Evolutionary conservation across 2,329 filamentous ascomycete genomes (phyloP), one percentile per base, ranked within the genome.

Genomic region (Helminthosporium solani): DNA sequence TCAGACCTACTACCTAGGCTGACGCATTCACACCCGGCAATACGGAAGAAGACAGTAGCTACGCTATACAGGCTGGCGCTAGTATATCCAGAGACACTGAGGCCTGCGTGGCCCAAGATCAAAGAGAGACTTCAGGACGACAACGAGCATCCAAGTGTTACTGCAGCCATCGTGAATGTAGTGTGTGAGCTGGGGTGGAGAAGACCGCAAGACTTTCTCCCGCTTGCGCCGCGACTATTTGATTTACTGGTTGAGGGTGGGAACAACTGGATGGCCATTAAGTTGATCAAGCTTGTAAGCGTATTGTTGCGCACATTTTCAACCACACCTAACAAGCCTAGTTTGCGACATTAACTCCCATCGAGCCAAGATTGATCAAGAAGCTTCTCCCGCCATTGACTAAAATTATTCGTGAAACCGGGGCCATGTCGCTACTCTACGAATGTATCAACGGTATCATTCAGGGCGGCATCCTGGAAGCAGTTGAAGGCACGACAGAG

Each of bases 191-290:
- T 99, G 31, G 92, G 92, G 5, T 96, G 92, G 89, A 83, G 94
- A 58, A 81, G 94, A 57, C 94, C 94, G 3, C 86, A 92, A 57
- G 94, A 99, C 70, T 97, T 97, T 60, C 76, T 99, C 23, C 89
- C 94, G 12, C 77, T 99, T 23, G 94, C 94, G 0, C 94, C 94
- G 7, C 81, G 94, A 47, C 73, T 99, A 20, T 99, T 97, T 61
- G 91, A 96, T 65, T 78, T 99, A 15, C 76, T 99, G 20, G 91
- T 96, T 11, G 87, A 95, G 50, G 86, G 90, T 45, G 87, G 87
- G 30, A 97, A 99, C 71, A 99, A 99, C 71, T 99, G 94, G 94
- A 97, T 99, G 92, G 91, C 91, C 48, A 99, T 99, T 67, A 99
- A 99, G 70, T 83, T 99, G 52, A 97, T 99, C 69, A 99, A 99